These are phyloP conservation scores for Solanum peruvianum DNA, from an alignment of 257 asterid genomes.

Conservation along the genomic window DNA sequence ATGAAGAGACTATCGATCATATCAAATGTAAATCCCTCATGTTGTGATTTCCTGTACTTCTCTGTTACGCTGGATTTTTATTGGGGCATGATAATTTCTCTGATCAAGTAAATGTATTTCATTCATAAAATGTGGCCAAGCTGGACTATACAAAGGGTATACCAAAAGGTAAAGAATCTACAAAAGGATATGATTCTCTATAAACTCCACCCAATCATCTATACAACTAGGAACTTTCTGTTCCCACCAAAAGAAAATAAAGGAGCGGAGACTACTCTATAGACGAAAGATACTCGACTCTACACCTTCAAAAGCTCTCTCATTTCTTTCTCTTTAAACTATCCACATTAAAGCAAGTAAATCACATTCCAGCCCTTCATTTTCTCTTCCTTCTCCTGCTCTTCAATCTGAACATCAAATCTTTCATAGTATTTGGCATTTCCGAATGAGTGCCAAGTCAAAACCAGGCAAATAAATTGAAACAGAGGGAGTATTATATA, in stretches of 20 bases:
- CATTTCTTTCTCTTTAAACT: neutral
- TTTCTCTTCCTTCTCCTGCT: neutral
- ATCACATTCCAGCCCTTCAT: neutral
- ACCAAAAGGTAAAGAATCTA: neutral
- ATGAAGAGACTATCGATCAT: conserved; percentile 68
- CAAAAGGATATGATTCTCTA: neutral
- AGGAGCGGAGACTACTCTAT: neutral
- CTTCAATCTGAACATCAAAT: neutral
- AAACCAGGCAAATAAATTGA: neutral
- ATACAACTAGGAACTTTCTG: neutral
- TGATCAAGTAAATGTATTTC: neutral
- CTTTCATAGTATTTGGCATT: neutral
- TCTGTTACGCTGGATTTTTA: neutral
- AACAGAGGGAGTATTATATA: neutral
- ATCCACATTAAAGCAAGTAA: neutral
- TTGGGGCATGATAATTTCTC: neutral
- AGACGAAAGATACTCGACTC: neutral
- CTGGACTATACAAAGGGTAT: neutral
- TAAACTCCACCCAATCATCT: neutral
- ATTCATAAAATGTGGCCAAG: neutral
- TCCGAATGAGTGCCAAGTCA: neutral
- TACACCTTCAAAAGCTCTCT: neutral
- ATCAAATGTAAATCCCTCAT: conserved; percentile 60
- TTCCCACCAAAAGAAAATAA: neutral
- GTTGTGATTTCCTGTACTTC: neutral